Percentiles rank a stretch among this genome's conserved stretches.
Conservation (phyloP, 2,329 filamentous ascomycete genomes). For the Scedosporium minutisporum region DNA sequence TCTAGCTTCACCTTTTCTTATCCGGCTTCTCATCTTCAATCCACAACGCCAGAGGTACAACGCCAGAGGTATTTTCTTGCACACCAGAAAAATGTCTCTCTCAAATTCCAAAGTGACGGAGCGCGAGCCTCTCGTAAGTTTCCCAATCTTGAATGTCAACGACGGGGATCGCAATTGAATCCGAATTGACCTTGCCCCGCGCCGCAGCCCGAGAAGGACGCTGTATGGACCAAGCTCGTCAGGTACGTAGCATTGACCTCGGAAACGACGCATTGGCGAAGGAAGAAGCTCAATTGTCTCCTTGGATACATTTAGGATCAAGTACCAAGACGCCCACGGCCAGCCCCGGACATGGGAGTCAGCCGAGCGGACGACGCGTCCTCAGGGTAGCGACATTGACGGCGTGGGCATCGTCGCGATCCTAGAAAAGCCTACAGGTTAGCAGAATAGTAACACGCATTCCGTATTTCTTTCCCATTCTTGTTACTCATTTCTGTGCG, state of each 20-base stretch:
- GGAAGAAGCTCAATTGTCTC: not conserved
- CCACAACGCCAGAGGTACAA: too few species aligned
- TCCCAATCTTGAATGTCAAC: not conserved
- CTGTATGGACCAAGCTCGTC: conserved; percentile 50
- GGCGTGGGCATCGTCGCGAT: conserved; percentile 66
- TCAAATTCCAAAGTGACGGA: conserved; percentile 10
- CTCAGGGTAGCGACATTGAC: conserved; percentile 52
- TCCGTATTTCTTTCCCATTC: not conserved
- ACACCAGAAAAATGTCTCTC: conserved; percentile 7
- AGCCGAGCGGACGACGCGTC: conserved; percentile 60
- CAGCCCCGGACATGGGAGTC: conserved; percentile 59
- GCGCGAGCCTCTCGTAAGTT: conserved; percentile 9
- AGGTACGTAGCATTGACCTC: conserved; percentile 30
- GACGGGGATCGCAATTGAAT: not conserved
- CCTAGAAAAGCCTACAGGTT: conserved; percentile 42
- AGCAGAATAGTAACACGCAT: not conserved
- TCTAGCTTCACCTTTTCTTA: too few species aligned
- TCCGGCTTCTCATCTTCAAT: too few species aligned
- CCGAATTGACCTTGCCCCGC: not conserved
- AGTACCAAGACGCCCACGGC: conserved; percentile 55
- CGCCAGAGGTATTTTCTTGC: too few species aligned
- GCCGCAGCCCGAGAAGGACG: conserved; percentile 37
- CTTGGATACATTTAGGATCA: conserved; percentile 33
- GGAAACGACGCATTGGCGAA: not conserved
- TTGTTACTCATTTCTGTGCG: not conserved